These are phyloP conservation scores for Monilinia polystroma DNA, from an alignment of 2,329 filamentous ascomycete genomes.

Conservation along the genomic window DNA sequence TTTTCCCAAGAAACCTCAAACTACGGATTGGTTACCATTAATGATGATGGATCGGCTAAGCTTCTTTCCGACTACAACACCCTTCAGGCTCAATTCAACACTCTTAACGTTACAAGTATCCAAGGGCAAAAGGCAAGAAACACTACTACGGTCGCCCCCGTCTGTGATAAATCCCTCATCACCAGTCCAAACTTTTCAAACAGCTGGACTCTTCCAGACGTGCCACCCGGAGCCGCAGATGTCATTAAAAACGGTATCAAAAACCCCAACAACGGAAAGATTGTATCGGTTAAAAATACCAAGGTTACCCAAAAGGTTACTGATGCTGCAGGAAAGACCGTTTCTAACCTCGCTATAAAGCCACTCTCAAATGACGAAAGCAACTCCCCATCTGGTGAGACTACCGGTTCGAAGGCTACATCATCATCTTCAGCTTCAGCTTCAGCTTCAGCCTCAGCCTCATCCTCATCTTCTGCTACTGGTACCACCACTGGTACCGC, in stretches of 20 bases:
- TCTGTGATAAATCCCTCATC: slow-evolving; percentile 68
- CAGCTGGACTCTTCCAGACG: slow-evolving; percentile 74
- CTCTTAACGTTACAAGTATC: slow-evolving; percentile 69
- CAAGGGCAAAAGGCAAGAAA: slow-evolving; percentile 60
- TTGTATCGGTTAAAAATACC: slow-evolving; percentile 58
- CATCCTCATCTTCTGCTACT: slow-evolving; percentile 41
- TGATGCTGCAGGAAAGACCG: slow-evolving; percentile 52
- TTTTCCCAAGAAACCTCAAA: slow-evolving; percentile 69
- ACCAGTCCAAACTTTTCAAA: slow-evolving; percentile 64
- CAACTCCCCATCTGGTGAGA: slow-evolving; percentile 49
- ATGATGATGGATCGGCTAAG: slow-evolving; percentile 55
- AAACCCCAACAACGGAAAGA: slow-evolving; percentile 61
- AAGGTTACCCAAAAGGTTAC: slow-evolving; percentile 58
- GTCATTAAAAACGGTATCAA: slow-evolving; percentile 76
- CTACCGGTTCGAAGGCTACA: slow-evolving; percentile 11
- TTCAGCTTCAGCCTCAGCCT: neutral
- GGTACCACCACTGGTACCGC: slow-evolving; percentile 41
- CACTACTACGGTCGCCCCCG: slow-evolving; percentile 55
- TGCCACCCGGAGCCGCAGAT: slow-evolving; percentile 65
- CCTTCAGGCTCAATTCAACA: slow-evolving; percentile 71
- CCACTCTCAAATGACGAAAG: slow-evolving; percentile 50
- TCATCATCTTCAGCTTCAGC: neutral
- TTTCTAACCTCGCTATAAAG: slow-evolving; percentile 63
- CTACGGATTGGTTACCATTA: slow-evolving; percentile 64
- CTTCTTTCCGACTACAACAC: slow-evolving; percentile 68